Conservation (phyloP, 2,329 filamentous ascomycete genomes). For the Microdochium bolleyi region DNA sequence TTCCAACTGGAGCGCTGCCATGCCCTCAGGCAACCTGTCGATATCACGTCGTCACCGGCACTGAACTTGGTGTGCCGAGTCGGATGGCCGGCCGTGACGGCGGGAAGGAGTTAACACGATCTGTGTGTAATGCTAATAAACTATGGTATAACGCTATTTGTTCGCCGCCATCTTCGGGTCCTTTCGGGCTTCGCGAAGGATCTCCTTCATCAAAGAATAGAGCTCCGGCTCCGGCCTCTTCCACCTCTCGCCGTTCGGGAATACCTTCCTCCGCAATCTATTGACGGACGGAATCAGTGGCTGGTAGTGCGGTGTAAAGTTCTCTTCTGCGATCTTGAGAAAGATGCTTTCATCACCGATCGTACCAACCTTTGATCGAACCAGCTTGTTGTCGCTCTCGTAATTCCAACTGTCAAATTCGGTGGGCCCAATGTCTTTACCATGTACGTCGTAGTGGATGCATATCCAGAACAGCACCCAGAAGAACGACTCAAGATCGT, state of each 20-base stretch:
- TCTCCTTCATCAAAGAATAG: slow-evolving; percentile 11
- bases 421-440: slow-evolving; percentile 8
- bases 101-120: neutral
- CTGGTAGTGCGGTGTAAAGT: slow-evolving; percentile 26
- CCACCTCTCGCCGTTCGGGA: slow-evolving; percentile 19
- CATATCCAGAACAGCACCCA: slow-evolving; percentile 32
- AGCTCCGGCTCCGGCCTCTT: slow-evolving; percentile 7
- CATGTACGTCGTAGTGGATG: slow-evolving; percentile 22
- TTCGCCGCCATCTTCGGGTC: neutral
- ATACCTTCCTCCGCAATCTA: slow-evolving; percentile 23
- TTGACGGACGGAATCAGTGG: slow-evolving; percentile 28
- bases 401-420: slow-evolving; percentile 29
- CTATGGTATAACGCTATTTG: neutral
- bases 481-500: slow-evolving; percentile 27
- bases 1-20: neutral
- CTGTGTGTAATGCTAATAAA: neutral
- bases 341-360: slow-evolving; percentile 19
- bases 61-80: neutral
- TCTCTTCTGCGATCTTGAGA: slow-evolving; percentile 11
- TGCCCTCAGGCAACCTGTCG: neutral
- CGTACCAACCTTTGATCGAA: slow-evolving; percentile 9
- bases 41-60: neutral
- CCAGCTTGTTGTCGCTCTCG: slow-evolving; percentile 13
- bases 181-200: slow-evolving; percentile 9
- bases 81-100: neutral